Base-by-base conservation (phyloP, 164 flowering plant genomes). In the Vitis cinerea region DNA sequence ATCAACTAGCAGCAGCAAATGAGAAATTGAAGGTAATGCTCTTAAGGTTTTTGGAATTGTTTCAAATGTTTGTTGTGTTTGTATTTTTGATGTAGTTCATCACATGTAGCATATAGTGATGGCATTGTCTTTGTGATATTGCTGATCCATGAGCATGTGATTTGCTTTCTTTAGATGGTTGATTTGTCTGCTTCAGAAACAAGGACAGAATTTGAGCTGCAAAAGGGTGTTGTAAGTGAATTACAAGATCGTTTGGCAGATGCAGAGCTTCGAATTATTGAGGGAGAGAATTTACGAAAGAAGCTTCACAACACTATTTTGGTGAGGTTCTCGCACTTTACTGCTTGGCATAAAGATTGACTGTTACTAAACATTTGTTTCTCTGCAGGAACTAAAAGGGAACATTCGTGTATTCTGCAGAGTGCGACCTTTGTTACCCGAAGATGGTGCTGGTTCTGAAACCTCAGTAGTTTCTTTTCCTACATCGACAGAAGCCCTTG, bases 381-480 rank as follows among this genome's bases (percentile, higher is more conserved):
- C n/a, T 9, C 61, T 72, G 19, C 53, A 81, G 84, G 84, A 81
- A 59, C 63, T 81, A 31, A 81, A 81, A 76, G 84, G 84, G 11
- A 81, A 81, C 48, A 81, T 81, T 23, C 74, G 84, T 1, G 84
- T 81, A 2, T 81, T 81, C 64, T 81, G 84, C 56, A 77, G 84
- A 15, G 84, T 81, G 53, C 80, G 84, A 10, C 84, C 84, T 23
- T 59, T 76, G 61, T 63, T 81, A 53, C 91, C 94, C 37, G 98
- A 93, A 66, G 99, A 96, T 74, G 87, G 85, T 64, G 83, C 63
- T 72, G 85, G 82, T 44, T 10, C 84, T n/a, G 98, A 93, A 64
- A 17, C 57, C 1, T 1, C 75, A 4, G 65, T 76, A 2, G 31
- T 81, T 19, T 68, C 82, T 11, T 81, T 74, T 74, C 84, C 84